A percentile compares a stretch with the other conserved stretches of the same genome.
Evolutionary conservation across 108 stramenopile species (phyloP).

Genomic region (Hondaea fermentalgiana): DNA sequence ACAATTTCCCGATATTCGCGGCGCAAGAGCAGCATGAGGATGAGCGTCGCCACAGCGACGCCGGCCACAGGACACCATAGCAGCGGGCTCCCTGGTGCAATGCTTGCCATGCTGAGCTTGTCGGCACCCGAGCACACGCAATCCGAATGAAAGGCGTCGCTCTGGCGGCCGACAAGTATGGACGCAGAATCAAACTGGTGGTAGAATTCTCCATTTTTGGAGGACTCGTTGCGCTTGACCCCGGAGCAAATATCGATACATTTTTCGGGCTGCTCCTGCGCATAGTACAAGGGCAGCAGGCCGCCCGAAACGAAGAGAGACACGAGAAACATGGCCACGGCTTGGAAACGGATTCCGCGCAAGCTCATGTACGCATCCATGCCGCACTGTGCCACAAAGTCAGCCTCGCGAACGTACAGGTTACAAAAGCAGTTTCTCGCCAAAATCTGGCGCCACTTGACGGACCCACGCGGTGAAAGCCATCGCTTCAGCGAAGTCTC

Average conservation of each 20-base stretch:
- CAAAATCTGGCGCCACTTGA: neutral
- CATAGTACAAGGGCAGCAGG: neutral
- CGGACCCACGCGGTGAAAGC: neutral
- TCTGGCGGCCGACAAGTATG: neutral
- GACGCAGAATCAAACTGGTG: no score
- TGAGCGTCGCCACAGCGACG: neutral
- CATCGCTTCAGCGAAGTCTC: neutral
- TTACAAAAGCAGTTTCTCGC: neutral
- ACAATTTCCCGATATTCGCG: neutral
- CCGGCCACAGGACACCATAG: neutral
- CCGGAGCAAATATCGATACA: neutral
- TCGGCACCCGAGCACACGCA: neutral
- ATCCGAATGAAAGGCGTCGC: neutral
- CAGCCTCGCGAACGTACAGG: neutral
- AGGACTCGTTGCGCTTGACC: neutral
- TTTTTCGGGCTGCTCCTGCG: neutral
- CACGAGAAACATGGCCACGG: neutral
- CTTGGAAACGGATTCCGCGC: neutral
- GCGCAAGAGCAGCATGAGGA: neutral
- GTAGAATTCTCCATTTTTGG: no score
- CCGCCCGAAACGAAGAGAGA: neutral
- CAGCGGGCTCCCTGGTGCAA: neutral
- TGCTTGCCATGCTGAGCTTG: neutral
- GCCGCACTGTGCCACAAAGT: neutral
- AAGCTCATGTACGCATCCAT: slow-evolving; percentile 14